These are phyloP conservation scores for Osmozyma mogii DNA, from an alignment of 805 yeast species.

Conservation along the genomic window DNA sequence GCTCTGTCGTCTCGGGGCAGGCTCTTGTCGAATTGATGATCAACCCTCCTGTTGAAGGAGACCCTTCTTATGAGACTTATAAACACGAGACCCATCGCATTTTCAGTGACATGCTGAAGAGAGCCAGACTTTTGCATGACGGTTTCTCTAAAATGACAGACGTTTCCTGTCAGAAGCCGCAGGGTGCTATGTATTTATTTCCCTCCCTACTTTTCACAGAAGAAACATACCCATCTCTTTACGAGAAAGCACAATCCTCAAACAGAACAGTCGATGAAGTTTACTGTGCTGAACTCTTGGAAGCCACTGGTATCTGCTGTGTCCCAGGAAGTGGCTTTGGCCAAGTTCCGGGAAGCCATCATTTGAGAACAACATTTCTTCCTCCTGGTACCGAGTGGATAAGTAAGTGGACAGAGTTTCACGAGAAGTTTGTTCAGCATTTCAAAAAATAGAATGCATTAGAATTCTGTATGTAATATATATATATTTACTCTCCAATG, in stretches of 20 bases:
- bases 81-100: conserved; percentile 54
- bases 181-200: conserved; percentile 97
- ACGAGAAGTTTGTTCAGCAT: conserved; percentile 55
- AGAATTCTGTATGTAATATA: background rate
- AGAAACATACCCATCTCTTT: conserved; percentile 42
- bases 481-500: no score
- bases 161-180: conserved; percentile 78
- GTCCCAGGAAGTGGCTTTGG: conserved; percentile 98
- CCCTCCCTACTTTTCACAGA: conserved; percentile 62
- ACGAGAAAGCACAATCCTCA: conserved; percentile 47
- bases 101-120: conserved; percentile 49
- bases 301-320: conserved; percentile 89
- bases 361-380: conserved; percentile 91
- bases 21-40: conserved; percentile 89
- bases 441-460: conserved; percentile 22
- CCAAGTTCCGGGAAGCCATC: conserved; percentile 82
- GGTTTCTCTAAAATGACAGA: conserved; percentile 78
- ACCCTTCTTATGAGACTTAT: conserved; percentile 63
- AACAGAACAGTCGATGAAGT: conserved; percentile 73
- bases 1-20: conserved; percentile 95
- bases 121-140: conserved; percentile 58
- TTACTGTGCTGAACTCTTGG: conserved; percentile 78
- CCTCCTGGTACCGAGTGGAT: conserved; percentile 95
- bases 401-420: conserved; percentile 70
- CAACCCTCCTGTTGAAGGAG: conserved; percentile 79